Base-by-base conservation (phyloP, 305 asterid species). In the Fraxinus dipetala region DNA sequence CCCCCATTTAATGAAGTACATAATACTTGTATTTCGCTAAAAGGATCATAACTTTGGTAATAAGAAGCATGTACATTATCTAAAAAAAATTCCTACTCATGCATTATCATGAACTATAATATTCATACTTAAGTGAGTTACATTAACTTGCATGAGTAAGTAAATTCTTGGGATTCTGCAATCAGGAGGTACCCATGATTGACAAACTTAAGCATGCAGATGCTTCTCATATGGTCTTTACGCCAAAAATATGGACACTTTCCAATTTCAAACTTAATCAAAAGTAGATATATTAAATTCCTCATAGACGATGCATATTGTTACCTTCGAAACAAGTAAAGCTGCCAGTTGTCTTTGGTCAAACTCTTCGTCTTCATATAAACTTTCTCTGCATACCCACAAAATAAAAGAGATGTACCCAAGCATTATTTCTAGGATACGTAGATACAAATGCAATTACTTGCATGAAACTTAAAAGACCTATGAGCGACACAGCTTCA, bases 261-360 rank as follows among this genome's bases (percentile, higher is more conserved):
- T 14, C 14, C 14, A 8, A 20, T 59, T 20, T 34, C 22, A 14
- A 28, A 70, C 22, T 70, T 14, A 16, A 35, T 70, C 43, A 32
- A 70, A 70, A 16, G 43, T 31, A 32, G 24, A 31, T 31, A 70
- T 70, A 70, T 32, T 31, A 31, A 32, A 31, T 5, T 70, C 76
- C 10, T 14, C 11, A 70, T 6, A 32, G 24, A 70, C 35, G 48
- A 32, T 69, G 26, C 77, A 59, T 22, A 40, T 51, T 48, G 40
- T 26, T 73, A 92, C 95, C 97, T 93, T 93, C 6, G 95, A 92
- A 77, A 91, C 97, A 84, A 95, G 92, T 84, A 94, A 86, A 24
- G 97, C 99, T 85, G 98, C 99, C 26, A 95, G 90, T 75, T 93
- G 98, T 87, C 98, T 89, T 88, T 95, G 97, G 45, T 87, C 99